phyloP scores from a whole-genome alignment of 2,329 filamentous ascomycete species.

The Botryosphaeria agaves region DNA sequence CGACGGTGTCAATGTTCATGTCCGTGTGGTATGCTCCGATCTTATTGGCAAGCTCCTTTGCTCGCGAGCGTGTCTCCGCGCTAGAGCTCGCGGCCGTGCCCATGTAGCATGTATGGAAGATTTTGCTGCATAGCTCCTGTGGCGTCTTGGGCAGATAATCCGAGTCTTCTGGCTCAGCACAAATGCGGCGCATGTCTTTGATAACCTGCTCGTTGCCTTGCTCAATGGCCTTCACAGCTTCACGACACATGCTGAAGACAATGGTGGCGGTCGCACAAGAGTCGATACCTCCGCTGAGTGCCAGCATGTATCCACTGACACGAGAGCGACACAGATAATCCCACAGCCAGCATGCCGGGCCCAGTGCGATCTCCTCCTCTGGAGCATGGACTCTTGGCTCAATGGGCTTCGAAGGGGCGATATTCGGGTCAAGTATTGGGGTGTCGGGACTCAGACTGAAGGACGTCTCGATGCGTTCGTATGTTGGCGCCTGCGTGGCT shows the following conservation, averaged over 20 bases:
- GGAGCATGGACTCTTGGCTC: constrained; percentile 38
- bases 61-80: constrained; percentile 47
- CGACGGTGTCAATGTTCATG: constrained; percentile 54
- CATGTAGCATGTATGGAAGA: constrained; percentile 53
- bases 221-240: constrained; percentile 36
- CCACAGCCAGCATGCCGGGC: constrained; percentile 50
- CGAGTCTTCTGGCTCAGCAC: constrained; percentile 27
- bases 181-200: constrained; percentile 33
- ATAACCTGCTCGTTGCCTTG: constrained; percentile 37
- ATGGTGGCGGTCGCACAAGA: constrained; percentile 37
- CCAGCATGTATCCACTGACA: constrained; percentile 37
- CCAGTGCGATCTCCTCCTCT: constrained; percentile 50
- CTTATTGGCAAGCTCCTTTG: constrained; percentile 38
- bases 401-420: constrained; percentile 27
- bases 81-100: constrained; percentile 49
- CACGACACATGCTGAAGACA: constrained; percentile 30
- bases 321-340: constrained; percentile 38
- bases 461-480: constrained; percentile 26
- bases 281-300: constrained; percentile 44
- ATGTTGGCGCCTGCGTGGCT: constrained; percentile 30
- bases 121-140: constrained; percentile 39
- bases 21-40: constrained; percentile 61
- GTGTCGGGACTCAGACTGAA: constrained; percentile 25
- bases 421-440: constrained; percentile 25
- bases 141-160: constrained; percentile 36